These are phyloP conservation scores for Cucurbita pepo DNA, from an alignment of 306 rosid species.

Conservation along the genomic window DNA sequence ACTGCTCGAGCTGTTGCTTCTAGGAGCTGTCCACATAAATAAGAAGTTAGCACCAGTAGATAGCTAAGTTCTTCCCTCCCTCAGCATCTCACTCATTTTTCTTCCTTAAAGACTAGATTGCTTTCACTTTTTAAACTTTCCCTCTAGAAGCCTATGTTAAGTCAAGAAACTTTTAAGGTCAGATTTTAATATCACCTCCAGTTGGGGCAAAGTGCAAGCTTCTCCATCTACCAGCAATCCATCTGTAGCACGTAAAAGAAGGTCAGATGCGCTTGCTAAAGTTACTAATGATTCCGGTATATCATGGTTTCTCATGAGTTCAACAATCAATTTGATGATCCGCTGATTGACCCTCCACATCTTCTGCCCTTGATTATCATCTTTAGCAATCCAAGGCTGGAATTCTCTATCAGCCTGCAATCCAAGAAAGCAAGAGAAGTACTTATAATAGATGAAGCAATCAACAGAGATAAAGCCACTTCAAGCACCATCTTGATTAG, in stretches of 20 bases:
- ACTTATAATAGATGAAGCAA: not conserved
- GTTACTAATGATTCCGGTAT: conserved; percentile 69
- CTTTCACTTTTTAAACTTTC: not conserved
- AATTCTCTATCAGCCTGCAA: conserved; percentile 81
- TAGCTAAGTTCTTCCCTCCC: not conserved
- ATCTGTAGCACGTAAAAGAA: conserved; percentile 89
- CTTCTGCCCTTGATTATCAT: conserved; percentile 79
- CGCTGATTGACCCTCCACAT: conserved; percentile 94
- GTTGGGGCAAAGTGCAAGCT: conserved; percentile 91
- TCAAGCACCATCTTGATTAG: not conserved
- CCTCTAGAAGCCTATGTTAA: not conserved
- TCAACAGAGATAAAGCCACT: not conserved
- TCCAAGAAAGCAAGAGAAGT: conserved; percentile 19
- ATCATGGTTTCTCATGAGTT: conserved; percentile 88
- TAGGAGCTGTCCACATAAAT: conserved; percentile 36
- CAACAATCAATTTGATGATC: conserved; percentile 78
- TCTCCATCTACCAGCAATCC: conserved; percentile 99
- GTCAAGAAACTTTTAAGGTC: not conserved
- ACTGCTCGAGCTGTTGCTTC: conserved; percentile 94
- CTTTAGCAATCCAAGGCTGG: conserved; percentile 99
- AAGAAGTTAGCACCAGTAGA: not conserved
- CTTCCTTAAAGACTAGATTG: not conserved
- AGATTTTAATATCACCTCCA: conserved; percentile 45
- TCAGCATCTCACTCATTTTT: not conserved
- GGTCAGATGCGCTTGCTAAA: conserved; percentile 86